Conservation (phyloP, 2,329 filamentous ascomycete genomes). For the Atkinsonella hypoxylon region DNA sequence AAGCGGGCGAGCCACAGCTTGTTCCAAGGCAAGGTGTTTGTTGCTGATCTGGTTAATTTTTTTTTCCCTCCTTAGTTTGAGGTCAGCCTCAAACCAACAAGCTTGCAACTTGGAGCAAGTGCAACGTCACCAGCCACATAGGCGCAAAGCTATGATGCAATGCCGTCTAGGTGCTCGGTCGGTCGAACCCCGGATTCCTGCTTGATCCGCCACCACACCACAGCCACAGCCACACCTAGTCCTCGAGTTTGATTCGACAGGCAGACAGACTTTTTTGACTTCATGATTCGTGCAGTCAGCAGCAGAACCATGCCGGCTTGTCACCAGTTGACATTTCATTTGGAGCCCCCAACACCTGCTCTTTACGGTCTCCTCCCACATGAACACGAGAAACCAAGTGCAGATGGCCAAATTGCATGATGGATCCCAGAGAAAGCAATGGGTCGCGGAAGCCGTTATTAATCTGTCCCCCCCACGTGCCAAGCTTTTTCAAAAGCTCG, state of each 20-base stretch:
- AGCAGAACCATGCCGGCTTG: no score
- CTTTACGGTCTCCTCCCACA: not conserved
- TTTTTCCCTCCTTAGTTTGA: no score
- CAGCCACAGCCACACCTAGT: not conserved
- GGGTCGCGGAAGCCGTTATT: no score
- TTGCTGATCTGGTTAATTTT: not conserved
- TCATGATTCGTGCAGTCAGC: no score
- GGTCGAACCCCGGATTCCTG: not conserved
- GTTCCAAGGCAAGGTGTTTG: not conserved
- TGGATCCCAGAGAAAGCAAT: no score
- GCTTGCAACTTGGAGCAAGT: no score
- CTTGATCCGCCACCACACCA: not conserved
- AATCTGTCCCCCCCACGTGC: not conserved
- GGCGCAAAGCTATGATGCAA: not conserved
- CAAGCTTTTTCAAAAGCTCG: slow-evolving; percentile 1
- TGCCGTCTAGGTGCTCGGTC: not conserved
- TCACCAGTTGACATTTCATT: not conserved
- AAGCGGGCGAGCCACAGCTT: not conserved
- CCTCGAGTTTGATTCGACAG: not conserved
- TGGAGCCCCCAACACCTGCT: not conserved
- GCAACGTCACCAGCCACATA: no score
- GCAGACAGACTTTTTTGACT: no score
- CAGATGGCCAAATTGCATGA: no score
- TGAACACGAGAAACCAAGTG: not conserved
- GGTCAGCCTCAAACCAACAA: not conserved